Evolutionary conservation across 371 early-diverging fungal species (phyloP).

Genomic region (Paraphysoderma sedebokerense): DNA sequence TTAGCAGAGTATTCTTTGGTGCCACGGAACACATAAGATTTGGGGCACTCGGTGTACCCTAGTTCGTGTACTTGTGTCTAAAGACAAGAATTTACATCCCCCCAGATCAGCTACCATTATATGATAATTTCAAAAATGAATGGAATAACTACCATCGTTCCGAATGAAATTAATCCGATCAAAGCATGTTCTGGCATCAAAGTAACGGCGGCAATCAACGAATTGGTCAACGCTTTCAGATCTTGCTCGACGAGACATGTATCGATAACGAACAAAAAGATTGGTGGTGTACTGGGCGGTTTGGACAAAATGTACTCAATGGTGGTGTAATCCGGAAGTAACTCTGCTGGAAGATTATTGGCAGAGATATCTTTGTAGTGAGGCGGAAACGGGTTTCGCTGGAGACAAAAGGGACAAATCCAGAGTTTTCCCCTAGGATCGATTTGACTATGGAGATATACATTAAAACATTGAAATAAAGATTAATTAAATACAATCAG

Average conservation of each 20-base stretch:
- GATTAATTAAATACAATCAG: background rate
- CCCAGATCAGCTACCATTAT: background rate
- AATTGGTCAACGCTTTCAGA: conserved; percentile 87
- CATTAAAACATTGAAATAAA: background rate
- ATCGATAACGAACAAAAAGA: conserved; percentile 97
- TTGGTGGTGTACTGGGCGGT: conserved; percentile 58
- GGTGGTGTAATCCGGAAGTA: conserved; percentile 86
- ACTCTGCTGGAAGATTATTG: conserved; percentile 92
- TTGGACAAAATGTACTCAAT: conserved; percentile 85
- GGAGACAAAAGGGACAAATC: conserved; percentile 98
- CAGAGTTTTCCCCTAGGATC: conserved; percentile 90
- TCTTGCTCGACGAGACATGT: conserved; percentile 89
- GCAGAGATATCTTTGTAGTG: conserved; percentile 95
- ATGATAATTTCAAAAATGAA: conserved; percentile 7
- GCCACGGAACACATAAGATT: conserved; percentile 96
- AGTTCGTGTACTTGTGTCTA: conserved; percentile 79
- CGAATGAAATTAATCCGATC: conserved; percentile 95
- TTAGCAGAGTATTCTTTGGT: conserved; percentile 88
- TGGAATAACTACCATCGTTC: conserved; percentile 77
- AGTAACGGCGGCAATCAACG: conserved; percentile 75
- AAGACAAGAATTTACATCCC: background rate
- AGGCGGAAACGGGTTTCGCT: conserved; percentile 94
- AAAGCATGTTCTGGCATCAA: conserved; percentile 84
- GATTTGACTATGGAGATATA: conserved; percentile 47
- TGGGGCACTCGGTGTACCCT: conserved; percentile 86